Evolutionary conservation across 208 protist species (phyloP).

Genomic region (Crithidia sp.): DNA sequence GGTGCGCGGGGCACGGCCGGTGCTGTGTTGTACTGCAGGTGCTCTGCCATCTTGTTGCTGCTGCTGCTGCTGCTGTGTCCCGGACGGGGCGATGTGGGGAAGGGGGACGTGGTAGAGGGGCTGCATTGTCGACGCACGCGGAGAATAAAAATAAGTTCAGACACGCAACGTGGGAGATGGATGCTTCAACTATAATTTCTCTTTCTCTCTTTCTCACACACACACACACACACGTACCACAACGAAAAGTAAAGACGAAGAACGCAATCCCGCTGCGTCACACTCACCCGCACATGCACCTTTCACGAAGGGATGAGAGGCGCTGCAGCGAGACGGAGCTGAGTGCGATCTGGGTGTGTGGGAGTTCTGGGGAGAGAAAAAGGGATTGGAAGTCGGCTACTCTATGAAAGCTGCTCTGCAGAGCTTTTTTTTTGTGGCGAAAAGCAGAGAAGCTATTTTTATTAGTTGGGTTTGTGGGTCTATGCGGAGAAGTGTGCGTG

Average conservation of each 20-base stretch:
- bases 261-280: too few species aligned
- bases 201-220: neutral
- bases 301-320: too few species aligned
- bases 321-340: neutral
- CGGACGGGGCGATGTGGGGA: too few species aligned
- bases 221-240: constrained; percentile 8
- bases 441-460: neutral
- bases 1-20: constrained; percentile 31
- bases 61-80: neutral
- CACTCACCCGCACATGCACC: too few species aligned
- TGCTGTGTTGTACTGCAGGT: neutral
- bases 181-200: too few species aligned
- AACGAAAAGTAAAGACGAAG: neutral
- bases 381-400: too few species aligned
- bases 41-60: neutral
- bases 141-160: too few species aligned
- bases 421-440: too few species aligned
- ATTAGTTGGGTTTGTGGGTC: neutral
- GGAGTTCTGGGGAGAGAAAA: neutral
- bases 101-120: too few species aligned
- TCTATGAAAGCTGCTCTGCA: too few species aligned
- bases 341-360: neutral
- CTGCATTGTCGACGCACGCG: too few species aligned
- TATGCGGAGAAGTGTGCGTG: constrained; percentile 3
- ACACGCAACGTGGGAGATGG: too few species aligned